Conservation (phyloP, 306 rosid species). For the Cicer chorassanicum region DNA sequence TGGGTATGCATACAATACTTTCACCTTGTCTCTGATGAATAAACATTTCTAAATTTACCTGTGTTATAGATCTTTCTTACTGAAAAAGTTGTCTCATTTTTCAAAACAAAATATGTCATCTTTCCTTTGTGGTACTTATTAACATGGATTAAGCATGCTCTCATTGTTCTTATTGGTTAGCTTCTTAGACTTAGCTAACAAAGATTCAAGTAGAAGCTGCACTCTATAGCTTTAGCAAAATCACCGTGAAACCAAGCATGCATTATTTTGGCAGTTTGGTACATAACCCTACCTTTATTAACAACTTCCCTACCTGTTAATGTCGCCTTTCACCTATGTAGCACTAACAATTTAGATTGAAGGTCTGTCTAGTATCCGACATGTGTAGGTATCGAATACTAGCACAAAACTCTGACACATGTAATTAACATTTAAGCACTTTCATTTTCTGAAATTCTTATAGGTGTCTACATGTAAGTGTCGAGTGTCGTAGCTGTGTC, state of each 20-base stretch:
- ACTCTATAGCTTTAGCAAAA: too few species aligned
- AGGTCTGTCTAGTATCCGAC: too few species aligned
- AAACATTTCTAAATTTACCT: constrained; percentile 18
- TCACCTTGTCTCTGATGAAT: constrained; percentile 13
- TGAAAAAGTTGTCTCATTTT: constrained; percentile 6
- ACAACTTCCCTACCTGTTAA: neutral
- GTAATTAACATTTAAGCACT: too few species aligned
- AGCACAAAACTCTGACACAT: too few species aligned
- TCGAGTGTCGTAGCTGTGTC: too few species aligned
- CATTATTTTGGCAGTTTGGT: constrained; percentile 1
- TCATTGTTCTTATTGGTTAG: neutral
- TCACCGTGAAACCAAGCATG: too few species aligned
- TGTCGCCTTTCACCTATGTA: constrained; percentile 11
- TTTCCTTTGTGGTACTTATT: constrained; percentile 7
- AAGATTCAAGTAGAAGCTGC: too few species aligned
- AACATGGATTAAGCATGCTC: neutral
- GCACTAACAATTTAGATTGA: too few species aligned
- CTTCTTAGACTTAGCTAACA: too few species aligned
- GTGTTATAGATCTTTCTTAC: neutral
- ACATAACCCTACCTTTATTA: neutral
- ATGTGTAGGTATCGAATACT: too few species aligned
- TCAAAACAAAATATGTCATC: neutral
- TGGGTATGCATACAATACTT: constrained; percentile 56
- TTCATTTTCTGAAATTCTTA: too few species aligned
- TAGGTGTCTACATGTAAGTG: too few species aligned